phyloP scores from a whole-genome alignment of 495 filamentous ascomycete species.

The Neurospora intermedia region DNA sequence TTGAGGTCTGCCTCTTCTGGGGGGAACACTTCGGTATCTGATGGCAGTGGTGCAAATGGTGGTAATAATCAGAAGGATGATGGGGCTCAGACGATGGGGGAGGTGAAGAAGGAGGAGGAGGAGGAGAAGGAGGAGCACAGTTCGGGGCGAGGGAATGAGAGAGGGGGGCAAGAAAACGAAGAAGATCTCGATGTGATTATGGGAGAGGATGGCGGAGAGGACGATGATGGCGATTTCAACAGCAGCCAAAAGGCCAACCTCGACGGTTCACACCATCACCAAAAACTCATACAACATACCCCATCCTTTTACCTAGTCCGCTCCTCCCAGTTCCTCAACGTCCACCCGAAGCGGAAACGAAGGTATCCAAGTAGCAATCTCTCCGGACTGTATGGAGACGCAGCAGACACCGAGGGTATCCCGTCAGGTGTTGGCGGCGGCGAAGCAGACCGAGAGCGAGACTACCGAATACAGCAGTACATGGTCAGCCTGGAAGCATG shows the following conservation, averaged over 20 bases:
- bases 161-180: not conserved
- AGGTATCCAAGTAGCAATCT: slow-evolving; percentile 2
- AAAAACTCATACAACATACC: no score
- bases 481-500: slow-evolving; percentile 65
- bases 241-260: no score
- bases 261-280: no score
- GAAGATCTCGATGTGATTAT: not conserved
- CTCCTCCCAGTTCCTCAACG: slow-evolving; percentile 19
- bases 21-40: no score
- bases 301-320: slow-evolving; percentile 26
- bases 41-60: no score
- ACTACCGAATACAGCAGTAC: slow-evolving; percentile 33
- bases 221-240: no score
- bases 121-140: no score
- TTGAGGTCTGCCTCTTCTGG: not conserved
- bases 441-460: not conserved
- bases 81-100: no score
- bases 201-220: not conserved
- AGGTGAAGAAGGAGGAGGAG: no score
- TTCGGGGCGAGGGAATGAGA: no score
- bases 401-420: slow-evolving; percentile 7
- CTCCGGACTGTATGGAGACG: slow-evolving; percentile 2
- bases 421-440: not conserved
- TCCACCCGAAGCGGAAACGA: slow-evolving; percentile 12
- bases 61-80: no score